Evolutionary conservation across 257 asterid genomes (phyloP).

Genomic region (Nicotiana tabacum): DNA sequence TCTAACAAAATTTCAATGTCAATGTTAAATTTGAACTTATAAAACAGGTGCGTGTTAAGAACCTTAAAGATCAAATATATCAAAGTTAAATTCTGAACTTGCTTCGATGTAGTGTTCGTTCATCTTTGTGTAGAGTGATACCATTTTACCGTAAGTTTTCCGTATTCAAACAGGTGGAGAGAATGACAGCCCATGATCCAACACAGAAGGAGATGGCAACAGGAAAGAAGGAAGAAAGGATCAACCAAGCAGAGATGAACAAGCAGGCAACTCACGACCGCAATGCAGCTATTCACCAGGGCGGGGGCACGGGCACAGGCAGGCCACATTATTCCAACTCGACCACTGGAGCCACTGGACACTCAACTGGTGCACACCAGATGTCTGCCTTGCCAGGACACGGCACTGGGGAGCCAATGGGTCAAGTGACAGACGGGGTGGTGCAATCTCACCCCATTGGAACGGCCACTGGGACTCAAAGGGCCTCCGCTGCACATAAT

Average conservation of each 20-base stretch:
- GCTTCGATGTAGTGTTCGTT: too few species aligned
- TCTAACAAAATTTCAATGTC: too few species aligned
- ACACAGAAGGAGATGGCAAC: constrained; percentile 50
- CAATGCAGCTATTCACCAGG: constrained; percentile 24
- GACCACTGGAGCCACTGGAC: constrained; percentile 30
- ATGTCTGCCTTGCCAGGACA: constrained; percentile 52
- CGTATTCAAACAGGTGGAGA: constrained; percentile 38
- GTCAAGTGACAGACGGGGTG: constrained; percentile 43
- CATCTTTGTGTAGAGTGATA: too few species aligned
- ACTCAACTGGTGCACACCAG: constrained; percentile 37
- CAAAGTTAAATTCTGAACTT: too few species aligned
- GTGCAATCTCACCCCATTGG: constrained; percentile 40
- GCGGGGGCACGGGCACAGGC: constrained; percentile 27
- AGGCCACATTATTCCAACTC: constrained; percentile 32
- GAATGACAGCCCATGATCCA: constrained; percentile 37
- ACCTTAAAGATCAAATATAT: too few species aligned
- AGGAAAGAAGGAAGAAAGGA: constrained; percentile 38
- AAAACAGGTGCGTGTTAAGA: too few species aligned
- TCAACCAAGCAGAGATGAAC: constrained; percentile 39
- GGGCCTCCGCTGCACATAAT: constrained; percentile 40
- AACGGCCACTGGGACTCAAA: constrained; percentile 37
- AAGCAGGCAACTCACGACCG: constrained; percentile 42
- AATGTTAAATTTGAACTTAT: too few species aligned
- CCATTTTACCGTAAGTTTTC: neutral
- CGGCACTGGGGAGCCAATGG: constrained; percentile 44